Evolutionary conservation across 1,139 yeast species (phyloP), one percentile per base, ranked within the genome.

Genomic region (Lodderomyces jiufengensis): DNA sequence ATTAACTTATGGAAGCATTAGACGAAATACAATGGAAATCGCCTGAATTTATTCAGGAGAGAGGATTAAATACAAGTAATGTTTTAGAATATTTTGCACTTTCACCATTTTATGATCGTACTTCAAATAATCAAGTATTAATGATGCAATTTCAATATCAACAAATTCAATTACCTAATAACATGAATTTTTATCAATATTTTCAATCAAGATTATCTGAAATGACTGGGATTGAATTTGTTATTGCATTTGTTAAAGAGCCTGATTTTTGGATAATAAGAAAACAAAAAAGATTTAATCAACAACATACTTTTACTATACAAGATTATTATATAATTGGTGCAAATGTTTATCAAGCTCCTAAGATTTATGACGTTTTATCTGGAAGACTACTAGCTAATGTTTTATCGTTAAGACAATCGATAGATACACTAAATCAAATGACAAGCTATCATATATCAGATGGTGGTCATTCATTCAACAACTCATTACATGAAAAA

Each of bases 11-110:
- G 31, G 51, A 48, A 32, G 65, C 74, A 7, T 64, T 87, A 33
- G 97, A 90, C 54, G 97, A 92, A 54, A 73, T 92, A 34, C 97
- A 90, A 58, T 92, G 98, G 98, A 79, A 90, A 47, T 84, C 94
- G 5, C 98, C 98, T 1, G 98, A 92, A 58, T 92, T 96, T 90
- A 87, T 92, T 46, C 95, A 87, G 55, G 78, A 81, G 41, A 78
- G 82, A 54, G 96, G 95, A 0, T 73, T 92, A 18, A 74, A 88
- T 36, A 84, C 95, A 0, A 95, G 83, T 37, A 92, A 90, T 53
- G 96, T 92, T 2, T 70, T 92, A 13, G 98, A 92, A 45, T 92
- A 92, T 60, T 88, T 94, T 55, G 70, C 96, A 4, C 85, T 86
- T 47, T 85, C 95, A 4, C 98, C 99, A 2, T 94, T 92, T 60